Evolutionary conservation across 2,329 filamentous ascomycete species (phyloP), one percentile per base, ranked within the genome.

Genomic region (Fusarium sp.): DNA sequence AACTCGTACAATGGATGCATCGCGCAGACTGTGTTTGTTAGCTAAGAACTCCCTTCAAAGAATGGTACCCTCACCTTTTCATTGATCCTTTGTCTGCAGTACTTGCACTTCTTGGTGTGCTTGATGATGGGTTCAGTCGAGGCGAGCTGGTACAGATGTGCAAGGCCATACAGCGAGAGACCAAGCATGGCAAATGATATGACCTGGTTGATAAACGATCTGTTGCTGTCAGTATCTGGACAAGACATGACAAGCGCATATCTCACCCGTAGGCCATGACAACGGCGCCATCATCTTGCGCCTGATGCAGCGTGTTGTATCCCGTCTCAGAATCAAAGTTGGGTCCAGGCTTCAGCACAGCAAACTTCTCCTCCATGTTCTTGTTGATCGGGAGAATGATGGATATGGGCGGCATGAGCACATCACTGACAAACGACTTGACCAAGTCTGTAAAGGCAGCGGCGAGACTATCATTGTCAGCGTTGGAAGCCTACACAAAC

Each of bases 281-380:
- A 1, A 94, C 88, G 2, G 93, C 93, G 2, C 92, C 93, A 73
- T 95, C 93, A 6, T 90, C 88, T 69, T 91, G 87, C 3, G 93
- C 93, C 78, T 93, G 90, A 50, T 89, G 84, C 8, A 93, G 84
- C 2, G 93, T 95, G 76, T 93, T 94, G 82, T 95, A 95, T 4
- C 90, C 90, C 20, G 82, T 80, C 5, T 86, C 82, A 2, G 84
- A 77, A 30, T 84, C 83, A 73, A 87, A 90, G 67, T 88, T 85
- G 4, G 89, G 87, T 0, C 92, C 92, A 0, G 84, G 79, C 40
- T 85, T 87, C 32, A 94, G 81, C 8, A 94, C 88, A 0, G 92
- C 89, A 80, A 95, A 95, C 80, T 94, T 94, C 82, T 94, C 90
- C 78, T 93, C 91, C 78, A 95, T 87, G 79, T 94, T 94, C 72